Conservation (phyloP, 257 asterid species). For the Solanum corneliomulleri region DNA sequence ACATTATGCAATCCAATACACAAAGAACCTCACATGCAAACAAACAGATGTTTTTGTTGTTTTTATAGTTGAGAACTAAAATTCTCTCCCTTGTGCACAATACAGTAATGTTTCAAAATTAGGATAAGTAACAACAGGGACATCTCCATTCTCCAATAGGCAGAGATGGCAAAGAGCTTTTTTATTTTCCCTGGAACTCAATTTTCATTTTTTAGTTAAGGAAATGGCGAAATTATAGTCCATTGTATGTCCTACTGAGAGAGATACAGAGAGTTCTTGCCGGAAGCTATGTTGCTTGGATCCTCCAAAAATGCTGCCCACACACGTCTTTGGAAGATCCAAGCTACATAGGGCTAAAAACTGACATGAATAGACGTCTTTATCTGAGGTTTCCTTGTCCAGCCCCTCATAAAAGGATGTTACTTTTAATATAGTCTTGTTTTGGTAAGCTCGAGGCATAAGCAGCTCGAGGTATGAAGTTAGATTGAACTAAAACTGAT, state of each 20-base stretch:
- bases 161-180: not conserved
- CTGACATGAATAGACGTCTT: not conserved
- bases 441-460: not conserved
- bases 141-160: not conserved
- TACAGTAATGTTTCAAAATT: not conserved
- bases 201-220: not conserved
- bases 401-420: not conserved
- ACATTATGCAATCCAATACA: not conserved
- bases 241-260: not conserved
- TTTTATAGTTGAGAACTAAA: not conserved
- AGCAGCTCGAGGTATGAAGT: not conserved
- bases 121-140: not conserved
- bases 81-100: not conserved
- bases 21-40: not conserved
- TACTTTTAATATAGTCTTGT: not conserved
- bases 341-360: not conserved
- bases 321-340: not conserved
- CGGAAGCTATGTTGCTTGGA: not conserved
- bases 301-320: not conserved
- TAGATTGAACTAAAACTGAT: not conserved
- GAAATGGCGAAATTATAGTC: not conserved
- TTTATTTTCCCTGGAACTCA: not conserved
- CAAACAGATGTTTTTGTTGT: not conserved
- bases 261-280: not conserved
- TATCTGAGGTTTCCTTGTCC: not conserved